Evolutionary conservation across 2,329 filamentous ascomycete genomes (phyloP).

Genomic region (Fonsecaea multimorphosa): DNA sequence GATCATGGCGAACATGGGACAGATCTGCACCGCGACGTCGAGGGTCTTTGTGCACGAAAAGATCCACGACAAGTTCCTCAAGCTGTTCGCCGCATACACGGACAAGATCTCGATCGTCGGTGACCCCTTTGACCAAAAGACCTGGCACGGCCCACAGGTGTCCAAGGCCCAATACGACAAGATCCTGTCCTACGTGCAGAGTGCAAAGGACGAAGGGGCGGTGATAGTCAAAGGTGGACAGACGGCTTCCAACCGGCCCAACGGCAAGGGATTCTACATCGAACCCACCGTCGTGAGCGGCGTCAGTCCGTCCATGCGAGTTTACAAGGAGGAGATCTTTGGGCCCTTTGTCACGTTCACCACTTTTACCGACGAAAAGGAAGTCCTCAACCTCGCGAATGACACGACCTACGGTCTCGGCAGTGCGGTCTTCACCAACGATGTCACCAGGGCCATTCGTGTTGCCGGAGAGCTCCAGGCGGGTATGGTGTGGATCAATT

Average conservation of each 20-base stretch:
- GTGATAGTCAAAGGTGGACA: too few species aligned
- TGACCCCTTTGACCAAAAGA: too few species aligned
- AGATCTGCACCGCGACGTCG: constrained; percentile 44
- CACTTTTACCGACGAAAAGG: constrained; percentile 47
- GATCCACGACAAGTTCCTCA: constrained; percentile 31
- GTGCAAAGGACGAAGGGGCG: too few species aligned
- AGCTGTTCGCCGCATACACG: constrained; percentile 50
- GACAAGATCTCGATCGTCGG: too few species aligned
- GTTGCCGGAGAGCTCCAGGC: constrained; percentile 50
- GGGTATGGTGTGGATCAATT: constrained; percentile 55
- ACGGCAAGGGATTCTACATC: too few species aligned
- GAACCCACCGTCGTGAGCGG: constrained; percentile 64
- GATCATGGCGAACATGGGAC: constrained; percentile 46
- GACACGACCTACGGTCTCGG: constrained; percentile 50
- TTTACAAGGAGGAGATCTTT: constrained; percentile 61
- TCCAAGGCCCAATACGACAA: too few species aligned
- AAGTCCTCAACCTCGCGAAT: constrained; percentile 48
- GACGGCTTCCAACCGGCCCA: too few species aligned
- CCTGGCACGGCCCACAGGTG: too few species aligned
- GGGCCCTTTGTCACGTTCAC: constrained; percentile 50
- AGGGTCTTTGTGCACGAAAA: constrained; percentile 44
- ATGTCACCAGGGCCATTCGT: constrained; percentile 48
- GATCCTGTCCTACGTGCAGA: too few species aligned
- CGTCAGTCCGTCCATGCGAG: constrained; percentile 63
- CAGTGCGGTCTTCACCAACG: constrained; percentile 49